Evolutionary conservation across 2,329 filamentous ascomycete genomes (phyloP).

Genomic region (Monosporascus sp.): DNA sequence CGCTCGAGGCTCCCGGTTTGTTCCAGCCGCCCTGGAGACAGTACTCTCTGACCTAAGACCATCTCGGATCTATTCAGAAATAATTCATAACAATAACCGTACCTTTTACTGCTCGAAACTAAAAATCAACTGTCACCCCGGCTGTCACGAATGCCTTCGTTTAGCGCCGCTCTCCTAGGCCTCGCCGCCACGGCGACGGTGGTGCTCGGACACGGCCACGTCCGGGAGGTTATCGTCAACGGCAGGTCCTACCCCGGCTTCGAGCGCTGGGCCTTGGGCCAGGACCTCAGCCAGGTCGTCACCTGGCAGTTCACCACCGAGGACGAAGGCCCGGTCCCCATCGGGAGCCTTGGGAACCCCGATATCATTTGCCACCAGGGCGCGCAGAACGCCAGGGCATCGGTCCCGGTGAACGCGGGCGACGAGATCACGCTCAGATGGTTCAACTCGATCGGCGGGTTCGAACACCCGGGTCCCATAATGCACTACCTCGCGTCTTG

Average conservation of each 20-base stretch:
- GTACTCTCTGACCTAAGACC: no score
- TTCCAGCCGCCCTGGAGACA: no score
- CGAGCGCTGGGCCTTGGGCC: slow-evolving; percentile 27
- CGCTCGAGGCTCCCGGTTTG: no score
- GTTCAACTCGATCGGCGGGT: slow-evolving; percentile 15
- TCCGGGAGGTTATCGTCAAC: slow-evolving; percentile 12
- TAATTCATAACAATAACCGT: no score
- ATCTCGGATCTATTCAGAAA: no score
- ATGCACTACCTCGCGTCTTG: slow-evolving; percentile 31
- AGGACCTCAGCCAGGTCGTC: slow-evolving; percentile 18
- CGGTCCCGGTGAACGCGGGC: slow-evolving; percentile 16
- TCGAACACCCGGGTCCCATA: slow-evolving; percentile 20
- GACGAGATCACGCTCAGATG: slow-evolving; percentile 21
- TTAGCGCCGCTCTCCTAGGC: slow-evolving; percentile 4
- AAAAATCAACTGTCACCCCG: no score
- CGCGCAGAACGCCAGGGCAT: slow-evolving; percentile 11
- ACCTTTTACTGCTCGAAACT: no score
- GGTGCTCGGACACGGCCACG: slow-evolving; percentile 14
- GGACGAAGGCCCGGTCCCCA: slow-evolving; percentile 13
- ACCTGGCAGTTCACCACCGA: slow-evolving; percentile 18
- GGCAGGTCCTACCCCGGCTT: slow-evolving; percentile 13
- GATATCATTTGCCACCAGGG: slow-evolving; percentile 15
- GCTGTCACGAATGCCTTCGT: slow-evolving; percentile 7
- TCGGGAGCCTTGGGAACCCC: slow-evolving; percentile 5
- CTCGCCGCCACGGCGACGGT: slow-evolving; percentile 4